phyloP scores from a whole-genome alignment of 257 asterid genomes.

The Jacaranda mimosifolia region DNA sequence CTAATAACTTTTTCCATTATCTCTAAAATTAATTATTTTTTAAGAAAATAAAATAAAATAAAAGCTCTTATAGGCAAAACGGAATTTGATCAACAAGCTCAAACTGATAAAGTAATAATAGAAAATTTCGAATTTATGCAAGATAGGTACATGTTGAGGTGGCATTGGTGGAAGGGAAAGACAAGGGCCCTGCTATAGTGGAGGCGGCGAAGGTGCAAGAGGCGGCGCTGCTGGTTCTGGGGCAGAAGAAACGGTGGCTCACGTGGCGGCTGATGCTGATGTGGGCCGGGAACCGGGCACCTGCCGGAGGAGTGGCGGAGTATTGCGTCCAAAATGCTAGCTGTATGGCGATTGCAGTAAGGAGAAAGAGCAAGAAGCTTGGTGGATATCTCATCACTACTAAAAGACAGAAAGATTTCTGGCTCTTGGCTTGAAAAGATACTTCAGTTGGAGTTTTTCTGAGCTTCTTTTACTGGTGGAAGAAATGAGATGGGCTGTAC shows the following conservation, averaged over 20 bases:
- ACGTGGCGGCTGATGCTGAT: slow-evolving; percentile 78
- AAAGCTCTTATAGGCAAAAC: too few relatives aligned
- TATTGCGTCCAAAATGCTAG: slow-evolving; percentile 84
- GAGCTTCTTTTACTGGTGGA: slow-evolving; percentile 10
- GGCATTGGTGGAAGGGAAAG: slow-evolving; percentile 70
- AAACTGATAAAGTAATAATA: too few relatives aligned
- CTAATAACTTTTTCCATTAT: too few relatives aligned
- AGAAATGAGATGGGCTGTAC: slow-evolving; percentile 12
- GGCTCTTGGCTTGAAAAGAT: slow-evolving; percentile 77
- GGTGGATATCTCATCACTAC: slow-evolving; percentile 93
- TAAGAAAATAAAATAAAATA: too few relatives aligned
- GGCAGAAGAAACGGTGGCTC: slow-evolving; percentile 71
- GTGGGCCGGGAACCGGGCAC: slow-evolving; percentile 70
- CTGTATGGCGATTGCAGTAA: slow-evolving; percentile 90
- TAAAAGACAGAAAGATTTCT: slow-evolving; percentile 78
- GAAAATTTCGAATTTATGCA: not conserved
- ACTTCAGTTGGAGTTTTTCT: too few relatives aligned
- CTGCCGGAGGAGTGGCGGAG: slow-evolving; percentile 68
- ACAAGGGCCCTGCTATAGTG: slow-evolving; percentile 69
- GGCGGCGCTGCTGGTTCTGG: slow-evolving; percentile 65
- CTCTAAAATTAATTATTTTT: too few relatives aligned
- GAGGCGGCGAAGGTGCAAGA: slow-evolving; percentile 63
- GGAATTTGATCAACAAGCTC: too few relatives aligned
- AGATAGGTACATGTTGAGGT: slow-evolving; percentile 66
- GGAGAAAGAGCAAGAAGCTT: slow-evolving; percentile 79